Conservation (phyloP, 2,329 filamentous ascomycete genomes). For the Graphilbum ipis-grandicollis region DNA sequence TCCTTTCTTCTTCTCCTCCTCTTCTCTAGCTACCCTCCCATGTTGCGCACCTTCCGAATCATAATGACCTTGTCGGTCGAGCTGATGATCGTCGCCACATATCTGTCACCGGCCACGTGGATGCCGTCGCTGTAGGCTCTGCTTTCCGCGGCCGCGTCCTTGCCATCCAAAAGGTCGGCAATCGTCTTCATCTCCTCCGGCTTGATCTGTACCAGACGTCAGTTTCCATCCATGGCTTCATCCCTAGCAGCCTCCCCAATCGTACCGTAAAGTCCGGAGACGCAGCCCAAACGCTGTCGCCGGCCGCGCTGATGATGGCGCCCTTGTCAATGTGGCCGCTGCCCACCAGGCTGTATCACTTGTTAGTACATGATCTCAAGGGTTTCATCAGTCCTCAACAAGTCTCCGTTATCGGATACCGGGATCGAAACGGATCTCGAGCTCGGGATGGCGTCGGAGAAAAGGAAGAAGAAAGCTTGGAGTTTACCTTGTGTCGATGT, state of each 20-base stretch:
- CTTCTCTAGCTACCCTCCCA: background rate
- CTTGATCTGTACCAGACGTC: constrained; percentile 23
- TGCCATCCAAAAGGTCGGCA: constrained; percentile 29
- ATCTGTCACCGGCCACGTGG: constrained; percentile 60
- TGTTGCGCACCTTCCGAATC: constrained; percentile 7
- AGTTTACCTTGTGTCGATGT: constrained; percentile 9
- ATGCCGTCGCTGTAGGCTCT: constrained; percentile 57
- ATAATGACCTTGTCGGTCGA: constrained; percentile 32
- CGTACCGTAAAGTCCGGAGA: constrained; percentile 57
- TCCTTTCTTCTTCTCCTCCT: too few species aligned
- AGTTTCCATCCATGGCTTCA: too few species aligned
- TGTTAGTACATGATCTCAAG: too few species aligned
- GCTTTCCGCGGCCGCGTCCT: constrained; percentile 37
- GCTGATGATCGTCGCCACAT: constrained; percentile 50
- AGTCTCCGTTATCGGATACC: too few species aligned
- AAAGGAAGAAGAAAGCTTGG: background rate
- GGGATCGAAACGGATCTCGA: too few species aligned
- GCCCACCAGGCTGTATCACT: constrained; percentile 54
- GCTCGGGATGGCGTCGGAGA: background rate
- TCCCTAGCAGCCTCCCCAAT: constrained; percentile 2
- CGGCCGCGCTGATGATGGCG: constrained; percentile 66
- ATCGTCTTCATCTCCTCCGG: constrained; percentile 43
- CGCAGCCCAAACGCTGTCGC: constrained; percentile 65
- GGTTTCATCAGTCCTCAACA: too few species aligned
- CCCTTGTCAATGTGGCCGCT: constrained; percentile 67